Evolutionary conservation across 2,329 filamentous ascomycete genomes (phyloP), one percentile per base, ranked within the genome.

Genomic region (Dactylellina cionopaga): DNA sequence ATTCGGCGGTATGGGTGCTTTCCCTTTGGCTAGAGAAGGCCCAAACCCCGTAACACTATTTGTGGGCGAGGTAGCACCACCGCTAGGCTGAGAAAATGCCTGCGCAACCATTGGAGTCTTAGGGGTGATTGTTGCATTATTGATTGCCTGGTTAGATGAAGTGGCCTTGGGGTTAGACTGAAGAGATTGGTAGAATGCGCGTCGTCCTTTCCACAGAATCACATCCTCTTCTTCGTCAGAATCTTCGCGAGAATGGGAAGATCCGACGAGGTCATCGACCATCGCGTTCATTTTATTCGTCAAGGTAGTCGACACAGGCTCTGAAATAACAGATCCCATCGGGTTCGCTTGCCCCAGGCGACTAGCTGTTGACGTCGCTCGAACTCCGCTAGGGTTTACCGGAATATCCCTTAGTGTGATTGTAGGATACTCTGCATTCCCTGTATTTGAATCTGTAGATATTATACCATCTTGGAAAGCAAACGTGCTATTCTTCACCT

Each of bases 281-380:
- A 77, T 77, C 5, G 65, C 74, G 31, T 77, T 77, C 75, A 77
- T 76, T 7, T 75, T 75, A n/a, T 74, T 76, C 13, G 71, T 75
- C 64, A 76, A 73, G 1, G 76, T 76, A 27, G 76, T 75, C 22
- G 75, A 76, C 3, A 70, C 76, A 17, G 75, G 62, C n/a, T 75
- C 75, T 1, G 76, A 77, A 25, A 71, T 71, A n/a, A 71, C 66
- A 0, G 66, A 71, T 15, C 66, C 66, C 66, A 71, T 71, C 2
- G 51, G 66, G 19, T 71, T 71, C 1, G 66, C 66, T 11, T 71
- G 66, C 7, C 66, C 66, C 11, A 71, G 66, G 25, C 66, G 66
- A 25, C 66, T 71, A 5, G 66, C 66, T 1, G 66, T 71, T 15
- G 66, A 71, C 3, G 66, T 71, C 2, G 66, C 66, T 51, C 66